Evolutionary conservation across 2,329 filamentous ascomycete species (phyloP), one percentile per base, ranked within the genome.

Genomic region (Neophaeococcomyces mojaviensis): DNA sequence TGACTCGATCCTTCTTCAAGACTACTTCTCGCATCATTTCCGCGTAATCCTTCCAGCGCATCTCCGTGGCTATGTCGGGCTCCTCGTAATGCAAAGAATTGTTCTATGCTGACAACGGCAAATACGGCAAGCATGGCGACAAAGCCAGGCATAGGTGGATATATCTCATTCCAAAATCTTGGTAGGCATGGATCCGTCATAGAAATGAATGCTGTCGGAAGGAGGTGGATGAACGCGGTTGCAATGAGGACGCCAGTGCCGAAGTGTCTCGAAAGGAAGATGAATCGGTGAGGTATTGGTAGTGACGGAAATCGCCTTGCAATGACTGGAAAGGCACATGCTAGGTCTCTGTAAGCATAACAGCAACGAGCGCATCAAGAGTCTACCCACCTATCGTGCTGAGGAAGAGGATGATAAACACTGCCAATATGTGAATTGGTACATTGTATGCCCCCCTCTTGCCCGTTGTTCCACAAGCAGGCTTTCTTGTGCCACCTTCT

Each of bases 171-270:
- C 67, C 69, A 71, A 53, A 72, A 71, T 19, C 56, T 49, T 1
- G 68, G 65, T 18, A 72, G 59, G 57, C 82, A 86, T 35, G 81
- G 81, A 51, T 84, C 77, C 53, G 76, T 82, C 16, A 84, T 68
- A 33, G 79, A 82, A 48, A 72, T 64, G 57, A 86, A 86, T 1
- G 82, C 81, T 20, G 78, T 85, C 44, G 79, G 81, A 3, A 84
- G 73, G 10, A 84, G 71, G 66, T 90, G 86, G 20, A 90, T 85
- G 59, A 92, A 92, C 46, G 86, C 86, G 1, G 86, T 92, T 9
- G 87, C 86, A 51, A 92, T 82, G n/a, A 92, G 71, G 16, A 92
- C 87, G 49, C 86, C 86, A 1, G 86, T 92, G 59, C 86, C 84
- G 54, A 87, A 84, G 66, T 88, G 84, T 53, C 84, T 79, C 57